Evolutionary conservation across 1,284 basidiomycete species (phyloP).

Genomic region (Irpex sp.): DNA sequence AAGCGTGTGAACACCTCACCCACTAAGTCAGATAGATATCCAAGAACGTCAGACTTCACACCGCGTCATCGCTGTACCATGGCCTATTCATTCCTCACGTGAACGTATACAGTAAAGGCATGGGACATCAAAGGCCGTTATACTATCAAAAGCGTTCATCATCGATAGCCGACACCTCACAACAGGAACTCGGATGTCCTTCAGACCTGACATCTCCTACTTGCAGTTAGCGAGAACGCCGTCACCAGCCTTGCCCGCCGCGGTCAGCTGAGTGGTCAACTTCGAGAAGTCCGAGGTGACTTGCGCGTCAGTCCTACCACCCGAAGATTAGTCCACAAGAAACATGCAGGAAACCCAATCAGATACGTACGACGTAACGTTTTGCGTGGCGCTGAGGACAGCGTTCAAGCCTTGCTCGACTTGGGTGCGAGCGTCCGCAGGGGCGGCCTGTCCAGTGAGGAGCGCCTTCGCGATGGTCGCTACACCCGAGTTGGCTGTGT

Average conservation of each 20-base stretch:
- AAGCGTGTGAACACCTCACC: not conserved
- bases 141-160: not conserved
- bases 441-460: conserved; percentile 29
- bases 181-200: not conserved
- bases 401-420: conserved; percentile 28
- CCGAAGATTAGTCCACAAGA: not conserved
- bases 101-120: not conserved
- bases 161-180: not conserved
- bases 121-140: not conserved
- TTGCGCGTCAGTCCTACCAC: conserved; percentile 1
- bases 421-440: conserved; percentile 33
- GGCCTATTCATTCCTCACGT: not conserved
- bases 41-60: not conserved
- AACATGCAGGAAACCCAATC: not conserved
- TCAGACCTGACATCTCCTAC: not conserved
- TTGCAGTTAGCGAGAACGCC: conserved; percentile 16
- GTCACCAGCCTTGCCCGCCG: conserved; percentile 7
- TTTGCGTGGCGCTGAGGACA: conserved; percentile 29
- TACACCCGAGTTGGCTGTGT: conserved; percentile 29
- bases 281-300: conserved; percentile 8
- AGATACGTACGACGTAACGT: conserved; percentile 30
- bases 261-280: conserved; percentile 2
- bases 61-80: not conserved
- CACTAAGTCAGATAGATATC: not conserved
- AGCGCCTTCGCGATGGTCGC: conserved; percentile 33